These are phyloP conservation scores for Galeopsis tetrahit DNA, from an alignment of 257 asterid genomes.

Conservation along the genomic window DNA sequence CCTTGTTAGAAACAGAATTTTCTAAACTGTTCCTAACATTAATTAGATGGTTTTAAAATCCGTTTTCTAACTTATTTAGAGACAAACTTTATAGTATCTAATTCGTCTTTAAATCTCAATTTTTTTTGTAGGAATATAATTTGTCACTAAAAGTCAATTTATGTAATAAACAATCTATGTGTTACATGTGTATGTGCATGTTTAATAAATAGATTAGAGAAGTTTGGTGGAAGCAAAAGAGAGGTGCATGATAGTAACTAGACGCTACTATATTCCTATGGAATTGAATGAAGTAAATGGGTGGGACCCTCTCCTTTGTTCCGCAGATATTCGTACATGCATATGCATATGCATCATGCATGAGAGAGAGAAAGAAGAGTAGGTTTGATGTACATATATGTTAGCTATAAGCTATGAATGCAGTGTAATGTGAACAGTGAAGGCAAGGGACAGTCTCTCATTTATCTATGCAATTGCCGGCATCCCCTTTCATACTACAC, in stretches of 20 bases:
- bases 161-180: too few species aligned
- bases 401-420: conserved; percentile 10
- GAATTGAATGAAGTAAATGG: neutral
- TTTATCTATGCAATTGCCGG: conserved; percentile 74
- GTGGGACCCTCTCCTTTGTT: conserved; percentile 28
- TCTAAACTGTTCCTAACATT: too few species aligned
- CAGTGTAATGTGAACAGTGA: conserved; percentile 46
- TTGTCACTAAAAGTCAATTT: too few species aligned
- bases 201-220: too few species aligned
- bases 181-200: too few species aligned
- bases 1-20: too few species aligned
- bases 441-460: conserved; percentile 53
- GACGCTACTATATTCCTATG: conserved; percentile 22
- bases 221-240: neutral
- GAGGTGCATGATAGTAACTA: conserved; percentile 30
- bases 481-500: neutral
- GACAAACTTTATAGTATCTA: too few species aligned
- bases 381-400: conserved; percentile 37
- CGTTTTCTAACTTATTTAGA: too few species aligned
- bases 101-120: too few species aligned
- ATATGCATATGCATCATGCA: too few species aligned
- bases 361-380: conserved; percentile 13
- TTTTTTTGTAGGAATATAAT: too few species aligned
- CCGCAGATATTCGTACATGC: neutral
- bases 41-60: too few species aligned